phyloP scores from a whole-genome alignment of 2,329 filamentous ascomycete genomes.

The Fusarium robinianum region DNA sequence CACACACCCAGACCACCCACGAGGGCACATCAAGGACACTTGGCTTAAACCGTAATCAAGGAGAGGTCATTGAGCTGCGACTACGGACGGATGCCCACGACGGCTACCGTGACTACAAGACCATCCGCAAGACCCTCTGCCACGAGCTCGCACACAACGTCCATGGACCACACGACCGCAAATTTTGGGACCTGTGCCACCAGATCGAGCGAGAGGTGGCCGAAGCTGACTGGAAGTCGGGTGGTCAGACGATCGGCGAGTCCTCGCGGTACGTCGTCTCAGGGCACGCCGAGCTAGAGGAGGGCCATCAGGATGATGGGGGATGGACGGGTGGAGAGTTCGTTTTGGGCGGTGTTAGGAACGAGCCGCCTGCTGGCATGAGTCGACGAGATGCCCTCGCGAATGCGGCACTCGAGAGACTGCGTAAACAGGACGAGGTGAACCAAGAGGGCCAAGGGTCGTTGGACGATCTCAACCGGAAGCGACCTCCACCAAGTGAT shows the following conservation, averaged over 20 bases:
- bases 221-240: constrained; percentile 74
- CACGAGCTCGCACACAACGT: constrained; percentile 96
- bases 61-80: constrained; percentile 88
- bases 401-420: constrained; percentile 46
- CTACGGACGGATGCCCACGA: constrained; percentile 93
- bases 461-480: constrained; percentile 38
- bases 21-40: constrained; percentile 76
- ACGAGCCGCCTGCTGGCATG: constrained; percentile 53
- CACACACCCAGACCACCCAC: constrained; percentile 73
- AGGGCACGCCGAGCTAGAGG: constrained; percentile 54
- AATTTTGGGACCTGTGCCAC: constrained; percentile 89
- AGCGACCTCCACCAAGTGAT: constrained; percentile 24
- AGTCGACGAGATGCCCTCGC: constrained; percentile 76
- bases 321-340: constrained; percentile 82
- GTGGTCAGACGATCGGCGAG: constrained; percentile 69
- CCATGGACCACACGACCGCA: constrained; percentile 77
- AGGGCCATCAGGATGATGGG: constrained; percentile 67
- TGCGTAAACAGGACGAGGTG: constrained; percentile 40
- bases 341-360: constrained; percentile 65
- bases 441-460: constrained; percentile 40
- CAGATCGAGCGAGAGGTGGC: constrained; percentile 88
- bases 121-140: constrained; percentile 87
- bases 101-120: constrained; percentile 90
- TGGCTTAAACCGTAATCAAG: constrained; percentile 83
- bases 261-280: constrained; percentile 62